Evolutionary conservation across 331 rosid species (phyloP).

Genomic region (Rosa hybrid): DNA sequence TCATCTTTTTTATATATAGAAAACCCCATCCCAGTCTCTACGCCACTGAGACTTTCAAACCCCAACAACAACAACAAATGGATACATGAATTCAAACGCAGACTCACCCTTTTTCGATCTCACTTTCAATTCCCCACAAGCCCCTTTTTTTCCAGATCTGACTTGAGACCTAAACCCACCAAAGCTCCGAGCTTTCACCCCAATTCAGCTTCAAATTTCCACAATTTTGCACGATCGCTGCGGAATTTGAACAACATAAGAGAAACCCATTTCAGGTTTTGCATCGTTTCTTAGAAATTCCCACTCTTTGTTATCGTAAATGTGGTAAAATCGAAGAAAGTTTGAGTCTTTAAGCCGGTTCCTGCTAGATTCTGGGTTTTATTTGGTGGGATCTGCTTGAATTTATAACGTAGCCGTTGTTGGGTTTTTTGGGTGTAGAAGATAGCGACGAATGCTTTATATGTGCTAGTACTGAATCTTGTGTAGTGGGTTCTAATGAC

Average conservation of each 20-base stretch:
- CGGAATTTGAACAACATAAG: slow-evolving; percentile 7
- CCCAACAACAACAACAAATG: not conserved
- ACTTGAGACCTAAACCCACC: not conserved
- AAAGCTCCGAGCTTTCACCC: slow-evolving; percentile 10
- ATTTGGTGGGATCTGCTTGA: slow-evolving; percentile 38
- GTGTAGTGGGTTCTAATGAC: slow-evolving; percentile 60
- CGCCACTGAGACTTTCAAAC: slow-evolving; percentile 34
- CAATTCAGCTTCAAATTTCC: not conserved
- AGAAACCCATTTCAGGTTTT: slow-evolving; percentile 23
- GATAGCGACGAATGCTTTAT: slow-evolving; percentile 48
- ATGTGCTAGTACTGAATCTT: slow-evolving; percentile 41
- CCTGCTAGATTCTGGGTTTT: slow-evolving; percentile 11
- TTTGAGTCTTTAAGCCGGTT: slow-evolving; percentile 13
- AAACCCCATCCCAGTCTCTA: slow-evolving; percentile 22
- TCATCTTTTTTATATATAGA: not conserved
- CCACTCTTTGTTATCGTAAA: not conserved
- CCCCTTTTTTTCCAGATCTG: slow-evolving; percentile 49
- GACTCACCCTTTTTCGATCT: slow-evolving; percentile 14
- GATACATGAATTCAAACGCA: slow-evolving; percentile 8
- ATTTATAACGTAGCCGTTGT: slow-evolving; percentile 9
- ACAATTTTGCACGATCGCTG: slow-evolving; percentile 15
- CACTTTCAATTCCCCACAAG: not conserved
- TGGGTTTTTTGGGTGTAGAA: slow-evolving; percentile 41
- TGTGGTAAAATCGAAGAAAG: slow-evolving; percentile 24
- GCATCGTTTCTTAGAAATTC: slow-evolving; percentile 25